Base-by-base conservation (phyloP, 2,329 filamentous ascomycete genomes). In the Fusarium torreyae region DNA sequence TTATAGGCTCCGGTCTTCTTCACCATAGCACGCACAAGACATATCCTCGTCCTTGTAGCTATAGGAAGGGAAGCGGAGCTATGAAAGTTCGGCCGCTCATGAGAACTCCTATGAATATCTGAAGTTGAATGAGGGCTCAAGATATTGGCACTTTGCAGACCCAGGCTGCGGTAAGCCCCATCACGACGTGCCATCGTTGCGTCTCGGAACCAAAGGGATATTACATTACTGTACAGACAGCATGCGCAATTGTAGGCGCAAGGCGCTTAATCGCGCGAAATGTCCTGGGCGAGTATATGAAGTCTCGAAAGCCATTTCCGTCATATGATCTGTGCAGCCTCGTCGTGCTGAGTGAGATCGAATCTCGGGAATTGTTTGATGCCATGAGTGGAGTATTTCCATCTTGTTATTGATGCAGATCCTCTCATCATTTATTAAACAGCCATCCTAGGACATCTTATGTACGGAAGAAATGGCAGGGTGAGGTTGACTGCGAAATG, bases 311-410 rank as follows among this genome's bases (percentile, higher is more conserved):
- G 57, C 34, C 38, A 44, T 36, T 13, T 45, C 36, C 43, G 22
- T 22, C 26, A 18, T 28, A 39, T 22, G 60, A 62, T 44, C 44
- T 54, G 38, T 51, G 61, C 39, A 36, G 44, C 44, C 58, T 53
- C 8, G 24, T 33, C 24, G 43, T 43, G 62, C 62, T 70, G 57
- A 55, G 42, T 69, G 53, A 57, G 61, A 70, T 58, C 22, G 44
- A 52, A 56, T 52, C 33, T 38, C 49, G 61, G 44, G 43, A 51
- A 52, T 42, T 57, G 28, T 51, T 67, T 42, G 28, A 50, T 50
- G 40, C 48, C 52, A 55, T 13, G 31, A 58, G 66, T 69, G 56
- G 66, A 52, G 52, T 15, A 38, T 34, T 45, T 43, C 60, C 45
- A 63, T 57, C 46, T 36, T 36, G 18, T 45, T 50, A 24, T 33